phyloP scores from a whole-genome alignment of 2,329 filamentous ascomycete genomes.

The Ceratocystis alfenasii region DNA sequence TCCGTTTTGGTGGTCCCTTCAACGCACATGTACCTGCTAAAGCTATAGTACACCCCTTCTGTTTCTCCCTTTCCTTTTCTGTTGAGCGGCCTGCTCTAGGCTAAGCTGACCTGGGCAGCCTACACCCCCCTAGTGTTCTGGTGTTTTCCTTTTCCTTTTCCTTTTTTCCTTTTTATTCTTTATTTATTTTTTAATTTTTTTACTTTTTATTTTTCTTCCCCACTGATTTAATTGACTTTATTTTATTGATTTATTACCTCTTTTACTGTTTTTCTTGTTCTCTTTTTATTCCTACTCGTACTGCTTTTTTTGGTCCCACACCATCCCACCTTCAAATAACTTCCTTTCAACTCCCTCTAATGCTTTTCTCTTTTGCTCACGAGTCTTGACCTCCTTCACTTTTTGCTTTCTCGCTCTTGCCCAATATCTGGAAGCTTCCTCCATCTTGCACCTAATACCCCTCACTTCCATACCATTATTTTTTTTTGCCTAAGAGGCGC shows the following conservation, averaged over 20 bases:
- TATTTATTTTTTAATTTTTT: neutral
- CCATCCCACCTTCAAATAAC: constrained; percentile 17
- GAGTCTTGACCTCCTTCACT: constrained; percentile 5
- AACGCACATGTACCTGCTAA: constrained; percentile 4
- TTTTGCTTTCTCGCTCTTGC: constrained; percentile 12
- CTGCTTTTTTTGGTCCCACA: constrained; percentile 15
- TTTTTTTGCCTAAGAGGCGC: constrained; percentile 18
- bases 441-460: neutral
- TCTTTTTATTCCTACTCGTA: constrained; percentile 4
- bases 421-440: neutral
- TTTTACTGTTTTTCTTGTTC: constrained; percentile 2
- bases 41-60: constrained; percentile 21
- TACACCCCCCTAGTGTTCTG: neutral
- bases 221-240: too few species aligned
- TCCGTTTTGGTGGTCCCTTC: constrained; percentile 7
- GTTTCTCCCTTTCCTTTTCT: constrained; percentile 5
- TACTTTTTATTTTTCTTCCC: neutral
- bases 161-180: too few species aligned
- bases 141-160: constrained; percentile 16
- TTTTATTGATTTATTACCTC: neutral
- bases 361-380: neutral
- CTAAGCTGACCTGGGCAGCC: neutral
- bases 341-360: constrained; percentile 17
- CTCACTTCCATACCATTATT: constrained; percentile 3
- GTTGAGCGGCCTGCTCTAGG: constrained; percentile 19